These are phyloP conservation scores for Xylariaceae sp. DNA, from an alignment of 2,329 filamentous ascomycete species.

Conservation along the genomic window DNA sequence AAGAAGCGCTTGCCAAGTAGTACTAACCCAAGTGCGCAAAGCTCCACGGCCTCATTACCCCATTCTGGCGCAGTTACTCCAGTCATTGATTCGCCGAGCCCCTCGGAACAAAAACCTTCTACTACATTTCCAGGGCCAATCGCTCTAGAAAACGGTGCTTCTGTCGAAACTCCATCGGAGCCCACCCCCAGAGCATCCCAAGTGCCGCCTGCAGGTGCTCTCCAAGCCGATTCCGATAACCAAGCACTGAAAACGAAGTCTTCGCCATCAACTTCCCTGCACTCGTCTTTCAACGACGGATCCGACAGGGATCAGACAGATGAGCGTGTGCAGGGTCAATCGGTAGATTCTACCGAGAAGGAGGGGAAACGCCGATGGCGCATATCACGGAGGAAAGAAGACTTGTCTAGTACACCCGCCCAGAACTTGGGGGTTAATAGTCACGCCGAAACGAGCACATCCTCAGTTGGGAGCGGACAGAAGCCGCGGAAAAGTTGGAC, in stretches of 20 bases:
- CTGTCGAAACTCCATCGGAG: slow-evolving; percentile 44
- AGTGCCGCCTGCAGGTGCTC: slow-evolving; percentile 43
- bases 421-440: slow-evolving; percentile 62
- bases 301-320: slow-evolving; percentile 79
- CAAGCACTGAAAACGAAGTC: slow-evolving; percentile 63
- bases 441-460: slow-evolving; percentile 67
- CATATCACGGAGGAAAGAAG: slow-evolving; percentile 69
- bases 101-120: slow-evolving; percentile 43
- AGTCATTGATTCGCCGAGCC: slow-evolving; percentile 48
- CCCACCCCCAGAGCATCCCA: slow-evolving; percentile 52
- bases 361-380: slow-evolving; percentile 74
- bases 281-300: slow-evolving; percentile 77
- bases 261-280: slow-evolving; percentile 76
- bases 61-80: slow-evolving; percentile 52
- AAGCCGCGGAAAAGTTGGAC: slow-evolving; percentile 53
- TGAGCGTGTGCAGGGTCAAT: slow-evolving; percentile 44
- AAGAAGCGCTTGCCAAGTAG: slow-evolving; percentile 82
- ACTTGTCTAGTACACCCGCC: slow-evolving; percentile 50
- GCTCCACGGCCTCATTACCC: slow-evolving; percentile 76
- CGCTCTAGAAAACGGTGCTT: slow-evolving; percentile 29
- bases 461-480: slow-evolving; percentile 66
- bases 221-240: slow-evolving; percentile 48
- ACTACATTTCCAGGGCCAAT: slow-evolving; percentile 19
- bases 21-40: slow-evolving; percentile 84
- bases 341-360: slow-evolving; percentile 56